A percentile compares a stretch with the other conserved stretches of the same genome.
Evolutionary conservation across 2,329 filamentous ascomycete species (phyloP).

Genomic region (Fusarium incarnatum): DNA sequence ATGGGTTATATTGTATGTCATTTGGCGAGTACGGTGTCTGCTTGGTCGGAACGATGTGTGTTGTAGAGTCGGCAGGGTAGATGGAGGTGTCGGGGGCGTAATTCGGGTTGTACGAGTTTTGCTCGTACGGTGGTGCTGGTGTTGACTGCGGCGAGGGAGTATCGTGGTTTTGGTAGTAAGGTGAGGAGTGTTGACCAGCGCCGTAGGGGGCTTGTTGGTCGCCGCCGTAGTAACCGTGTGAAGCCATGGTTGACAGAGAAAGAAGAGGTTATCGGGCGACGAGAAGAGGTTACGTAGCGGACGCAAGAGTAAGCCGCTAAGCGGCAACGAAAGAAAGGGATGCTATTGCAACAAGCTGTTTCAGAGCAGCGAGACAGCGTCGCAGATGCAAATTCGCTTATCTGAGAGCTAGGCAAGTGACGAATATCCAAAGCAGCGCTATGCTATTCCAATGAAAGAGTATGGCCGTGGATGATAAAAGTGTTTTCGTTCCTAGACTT

Average conservation of each 20-base stretch:
- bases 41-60: slow-evolving; percentile 33
- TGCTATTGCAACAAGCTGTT: slow-evolving; percentile 25
- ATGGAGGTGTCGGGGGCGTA: slow-evolving; percentile 40
- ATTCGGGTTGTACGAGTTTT: slow-evolving; percentile 48
- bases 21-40: slow-evolving; percentile 41
- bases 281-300: slow-evolving; percentile 19
- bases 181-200: slow-evolving; percentile 53
- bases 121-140: slow-evolving; percentile 54
- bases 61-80: slow-evolving; percentile 35
- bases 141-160: slow-evolving; percentile 57
- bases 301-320: slow-evolving; percentile 28
- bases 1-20: slow-evolving; percentile 37
- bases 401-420: not conserved
- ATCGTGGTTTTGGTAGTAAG: slow-evolving; percentile 55
- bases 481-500: slow-evolving; percentile 1
- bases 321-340: slow-evolving; percentile 41
- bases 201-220: slow-evolving; percentile 54
- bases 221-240: slow-evolving; percentile 70
- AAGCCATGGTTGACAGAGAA: slow-evolving; percentile 61
- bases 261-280: slow-evolving; percentile 14
- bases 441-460: not conserved
- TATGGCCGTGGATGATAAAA: not conserved
- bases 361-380: slow-evolving; percentile 22
- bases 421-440: not conserved
- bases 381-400: slow-evolving; percentile 12